Evolutionary conservation across 2,329 filamentous ascomycete species (phyloP).

Genomic region (Didymella keratinophila): DNA sequence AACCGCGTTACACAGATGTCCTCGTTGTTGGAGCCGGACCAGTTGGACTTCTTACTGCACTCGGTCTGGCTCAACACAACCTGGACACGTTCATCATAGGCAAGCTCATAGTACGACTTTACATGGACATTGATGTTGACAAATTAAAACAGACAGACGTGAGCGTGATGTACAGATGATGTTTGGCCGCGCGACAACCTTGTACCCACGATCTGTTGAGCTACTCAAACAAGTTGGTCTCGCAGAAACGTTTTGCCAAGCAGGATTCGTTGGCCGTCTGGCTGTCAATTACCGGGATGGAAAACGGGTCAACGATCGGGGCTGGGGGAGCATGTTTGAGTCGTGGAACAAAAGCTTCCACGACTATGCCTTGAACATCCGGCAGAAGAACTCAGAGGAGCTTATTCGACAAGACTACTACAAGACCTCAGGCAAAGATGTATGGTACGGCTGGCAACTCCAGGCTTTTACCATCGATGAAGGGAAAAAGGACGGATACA

Average conservation of each 20-base stretch:
- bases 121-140: neutral
- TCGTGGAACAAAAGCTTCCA: neutral
- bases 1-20: neutral
- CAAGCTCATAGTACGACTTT: neutral
- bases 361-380: neutral
- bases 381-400: neutral
- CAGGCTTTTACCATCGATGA: neutral
- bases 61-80: neutral
- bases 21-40: neutral
- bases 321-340: neutral
- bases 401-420: neutral
- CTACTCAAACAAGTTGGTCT: neutral
- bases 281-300: neutral
- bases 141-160: neutral
- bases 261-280: neutral
- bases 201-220: neutral
- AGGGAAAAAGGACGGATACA: neutral
- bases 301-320: neutral
- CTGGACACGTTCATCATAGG: neutral
- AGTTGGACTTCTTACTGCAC: neutral
- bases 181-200: neutral
- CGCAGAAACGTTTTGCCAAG: neutral
- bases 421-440: neutral
- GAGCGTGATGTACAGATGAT: neutral
- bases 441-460: neutral